Conservation (phyloP, 805 yeast genomes). For the Wickerhamiella lipophila region DNA sequence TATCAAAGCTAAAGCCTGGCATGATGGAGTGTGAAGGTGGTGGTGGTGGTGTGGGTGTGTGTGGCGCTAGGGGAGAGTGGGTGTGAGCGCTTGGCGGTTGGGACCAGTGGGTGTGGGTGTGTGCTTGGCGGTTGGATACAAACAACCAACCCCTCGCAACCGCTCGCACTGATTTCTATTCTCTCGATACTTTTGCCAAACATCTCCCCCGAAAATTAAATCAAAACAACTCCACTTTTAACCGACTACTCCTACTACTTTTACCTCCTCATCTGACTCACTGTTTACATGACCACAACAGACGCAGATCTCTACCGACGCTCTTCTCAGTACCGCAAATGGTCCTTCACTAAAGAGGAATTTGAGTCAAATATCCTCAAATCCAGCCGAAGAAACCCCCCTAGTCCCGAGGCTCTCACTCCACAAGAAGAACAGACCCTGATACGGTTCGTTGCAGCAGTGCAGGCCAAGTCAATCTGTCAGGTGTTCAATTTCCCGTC, state of each 20-base stretch:
- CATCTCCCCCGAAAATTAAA: too few relatives aligned
- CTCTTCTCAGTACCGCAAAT: constrained; percentile 67
- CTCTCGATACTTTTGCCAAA: too few relatives aligned
- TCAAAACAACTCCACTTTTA: too few relatives aligned
- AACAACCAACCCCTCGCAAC: too few relatives aligned
- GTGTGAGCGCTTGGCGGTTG: too few relatives aligned
- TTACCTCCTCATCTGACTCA: not conserved
- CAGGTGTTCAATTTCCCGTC: constrained; percentile 70
- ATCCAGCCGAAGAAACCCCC: constrained; percentile 36
- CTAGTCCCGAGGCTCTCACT: constrained; percentile 37
- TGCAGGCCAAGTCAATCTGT: constrained; percentile 57
- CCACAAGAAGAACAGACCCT: constrained; percentile 59
- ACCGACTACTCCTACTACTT: too few relatives aligned
- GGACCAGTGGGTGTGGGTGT: too few relatives aligned
- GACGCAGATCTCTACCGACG: constrained; percentile 82
- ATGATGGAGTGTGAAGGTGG: too few relatives aligned
- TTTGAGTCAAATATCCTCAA: constrained; percentile 37
- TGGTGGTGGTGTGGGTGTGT: too few relatives aligned
- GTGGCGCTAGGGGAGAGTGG: too few relatives aligned
- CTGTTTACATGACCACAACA: constrained; percentile 35
- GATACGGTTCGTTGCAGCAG: constrained; percentile 52
- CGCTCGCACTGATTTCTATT: too few relatives aligned
- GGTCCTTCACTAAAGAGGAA: constrained; percentile 66
- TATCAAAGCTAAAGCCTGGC: constrained; percentile 90
- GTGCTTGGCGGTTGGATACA: not conserved